Evolutionary conservation across 2,329 filamentous ascomycete species (phyloP).

Genomic region (Hymenoscyphus fraxineus): DNA sequence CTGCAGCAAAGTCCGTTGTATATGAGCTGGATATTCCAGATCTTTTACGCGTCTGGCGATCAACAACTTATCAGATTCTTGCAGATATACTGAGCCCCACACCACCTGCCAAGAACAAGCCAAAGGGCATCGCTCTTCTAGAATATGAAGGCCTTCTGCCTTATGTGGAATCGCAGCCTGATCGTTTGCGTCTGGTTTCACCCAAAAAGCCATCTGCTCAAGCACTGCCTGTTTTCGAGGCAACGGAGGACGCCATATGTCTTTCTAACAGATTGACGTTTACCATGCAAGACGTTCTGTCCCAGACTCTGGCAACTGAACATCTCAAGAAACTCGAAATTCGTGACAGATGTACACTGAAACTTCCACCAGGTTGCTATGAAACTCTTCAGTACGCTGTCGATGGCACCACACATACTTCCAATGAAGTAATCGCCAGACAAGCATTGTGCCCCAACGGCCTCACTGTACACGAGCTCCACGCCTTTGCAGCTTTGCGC

Average conservation of each 20-base stretch:
- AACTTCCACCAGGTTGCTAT: conserved; percentile 33
- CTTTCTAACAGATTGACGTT: background rate
- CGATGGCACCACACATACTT: conserved; percentile 25
- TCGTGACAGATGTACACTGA: conserved; percentile 40
- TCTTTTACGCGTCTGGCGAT: conserved; percentile 45
- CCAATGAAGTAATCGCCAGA: background rate
- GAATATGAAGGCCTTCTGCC: background rate
- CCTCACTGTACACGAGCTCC: background rate
- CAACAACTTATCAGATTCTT: conserved; percentile 36
- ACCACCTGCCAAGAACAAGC: background rate
- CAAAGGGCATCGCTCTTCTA: background rate
- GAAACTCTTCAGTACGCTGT: conserved; percentile 29
- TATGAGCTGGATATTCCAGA: conserved; percentile 48
- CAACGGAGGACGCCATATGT: background rate
- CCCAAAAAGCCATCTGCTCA: background rate
- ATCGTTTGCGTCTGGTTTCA: background rate
- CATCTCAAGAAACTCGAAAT: conserved; percentile 25
- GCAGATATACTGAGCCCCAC: conserved; percentile 8
- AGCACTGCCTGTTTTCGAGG: background rate
- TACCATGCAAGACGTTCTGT: background rate
- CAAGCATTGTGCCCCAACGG: background rate
- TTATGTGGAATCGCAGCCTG: background rate
- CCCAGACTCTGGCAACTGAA: background rate
- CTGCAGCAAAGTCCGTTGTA: conserved; percentile 41
- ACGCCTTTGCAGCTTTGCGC: background rate